Percentiles rank a stretch among this genome's conserved stretches.
Conservation (phyloP, 2,329 filamentous ascomycete species). For the Aspergillus sojae region DNA sequence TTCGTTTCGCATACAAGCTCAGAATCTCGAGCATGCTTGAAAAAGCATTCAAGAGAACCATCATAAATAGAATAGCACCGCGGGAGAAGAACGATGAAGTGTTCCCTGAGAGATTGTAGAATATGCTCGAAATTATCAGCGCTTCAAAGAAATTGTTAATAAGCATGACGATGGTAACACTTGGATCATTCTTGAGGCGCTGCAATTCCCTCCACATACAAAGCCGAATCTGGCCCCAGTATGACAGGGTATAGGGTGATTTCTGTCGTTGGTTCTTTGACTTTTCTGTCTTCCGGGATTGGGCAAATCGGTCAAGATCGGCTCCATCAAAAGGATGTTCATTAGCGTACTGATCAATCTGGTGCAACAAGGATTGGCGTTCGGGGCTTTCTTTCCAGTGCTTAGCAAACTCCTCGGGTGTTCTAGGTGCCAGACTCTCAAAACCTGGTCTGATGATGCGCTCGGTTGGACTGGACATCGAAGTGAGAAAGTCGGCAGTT, state of each 20-base stretch:
- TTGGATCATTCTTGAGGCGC: constrained; percentile 72
- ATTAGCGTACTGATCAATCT: constrained; percentile 10
- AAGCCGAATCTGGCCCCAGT: constrained; percentile 70
- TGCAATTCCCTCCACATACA: constrained; percentile 78
- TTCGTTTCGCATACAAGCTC: constrained; percentile 20
- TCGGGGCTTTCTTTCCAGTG: constrained; percentile 9
- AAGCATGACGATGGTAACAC: constrained; percentile 65
- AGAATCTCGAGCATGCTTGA: constrained; percentile 66
- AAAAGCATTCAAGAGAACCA: constrained; percentile 80
- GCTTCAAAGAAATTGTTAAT: constrained; percentile 70
- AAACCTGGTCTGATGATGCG: constrained; percentile 58
- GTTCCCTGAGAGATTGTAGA: constrained; percentile 69
- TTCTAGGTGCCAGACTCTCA: constrained; percentile 58
- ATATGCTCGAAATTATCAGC: constrained; percentile 75
- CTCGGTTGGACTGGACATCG: constrained; percentile 65
- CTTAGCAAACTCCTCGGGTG: constrained; percentile 66
- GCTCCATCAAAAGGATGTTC: constrained; percentile 3
- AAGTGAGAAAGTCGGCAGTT: constrained; percentile 68
- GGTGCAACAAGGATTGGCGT: neutral
- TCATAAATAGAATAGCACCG: constrained; percentile 79
- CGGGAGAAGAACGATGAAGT: constrained; percentile 74
- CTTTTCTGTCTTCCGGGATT: constrained; percentile 38
- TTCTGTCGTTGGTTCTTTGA: constrained; percentile 55
- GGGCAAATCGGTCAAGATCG: constrained; percentile 28
- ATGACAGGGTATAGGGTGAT: constrained; percentile 81